phyloP scores from a whole-genome alignment of 345 rosid genomes.

The Eucalyptus paniculata region DNA sequence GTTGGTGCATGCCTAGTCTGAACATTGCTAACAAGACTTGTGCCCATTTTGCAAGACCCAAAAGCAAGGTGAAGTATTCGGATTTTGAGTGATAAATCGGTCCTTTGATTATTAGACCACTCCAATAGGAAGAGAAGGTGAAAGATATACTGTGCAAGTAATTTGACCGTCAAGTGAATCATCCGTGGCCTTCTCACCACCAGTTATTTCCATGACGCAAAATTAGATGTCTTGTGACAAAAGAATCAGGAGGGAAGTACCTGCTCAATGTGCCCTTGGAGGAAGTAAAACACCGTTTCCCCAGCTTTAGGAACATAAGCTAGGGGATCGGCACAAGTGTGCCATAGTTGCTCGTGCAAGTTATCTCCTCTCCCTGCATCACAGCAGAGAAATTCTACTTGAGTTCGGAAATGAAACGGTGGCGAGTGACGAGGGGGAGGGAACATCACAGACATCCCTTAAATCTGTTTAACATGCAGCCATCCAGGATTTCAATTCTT shows the following conservation, averaged over 20 bases:
- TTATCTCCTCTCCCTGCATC: slow-evolving; percentile 1
- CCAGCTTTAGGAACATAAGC: slow-evolving; percentile 29
- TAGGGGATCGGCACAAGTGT: slow-evolving; percentile 36
- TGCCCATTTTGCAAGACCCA: neutral
- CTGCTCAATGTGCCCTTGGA: slow-evolving; percentile 55
- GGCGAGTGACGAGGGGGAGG: neutral
- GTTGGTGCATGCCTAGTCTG: neutral
- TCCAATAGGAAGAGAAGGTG: neutral
- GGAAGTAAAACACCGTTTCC: slow-evolving; percentile 43
- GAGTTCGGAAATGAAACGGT: neutral
- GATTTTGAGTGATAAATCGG: neutral
- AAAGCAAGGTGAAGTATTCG: neutral
- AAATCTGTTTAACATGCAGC: neutral
- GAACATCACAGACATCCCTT: neutral
- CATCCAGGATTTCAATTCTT: neutral
- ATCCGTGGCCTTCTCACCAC: neutral
- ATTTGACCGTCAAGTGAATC: neutral
- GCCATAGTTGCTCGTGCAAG: slow-evolving; percentile 26
- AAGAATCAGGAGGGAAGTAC: slow-evolving; percentile 1
- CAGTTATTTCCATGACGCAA: neutral
- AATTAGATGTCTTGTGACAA: neutral
- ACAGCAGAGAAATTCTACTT: neutral
- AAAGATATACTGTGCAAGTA: neutral
- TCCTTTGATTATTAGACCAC: neutral
- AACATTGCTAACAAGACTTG: neutral